A percentile compares a stretch with the other conserved stretches of the same genome.
Conservation (phyloP, 495 filamentous ascomycete genomes). For the Rhypophila decipiens region DNA sequence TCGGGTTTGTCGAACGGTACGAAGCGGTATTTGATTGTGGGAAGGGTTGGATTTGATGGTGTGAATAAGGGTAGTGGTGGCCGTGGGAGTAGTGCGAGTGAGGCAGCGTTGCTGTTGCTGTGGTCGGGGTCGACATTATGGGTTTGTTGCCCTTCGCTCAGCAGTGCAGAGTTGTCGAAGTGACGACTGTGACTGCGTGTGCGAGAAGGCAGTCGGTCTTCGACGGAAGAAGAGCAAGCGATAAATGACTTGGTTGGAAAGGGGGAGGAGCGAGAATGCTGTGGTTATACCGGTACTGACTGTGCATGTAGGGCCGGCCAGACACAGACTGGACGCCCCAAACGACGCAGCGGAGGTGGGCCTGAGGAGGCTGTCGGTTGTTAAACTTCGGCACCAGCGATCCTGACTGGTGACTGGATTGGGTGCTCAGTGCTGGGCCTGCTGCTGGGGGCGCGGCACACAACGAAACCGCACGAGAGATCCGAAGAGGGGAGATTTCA, state of each 20-base stretch:
- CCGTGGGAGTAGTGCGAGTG: conserved; percentile 43
- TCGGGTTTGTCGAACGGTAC: conserved; percentile 46
- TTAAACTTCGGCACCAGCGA: conserved; percentile 11
- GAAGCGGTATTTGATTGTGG: conserved; percentile 32
- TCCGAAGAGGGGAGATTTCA: too few relatives aligned
- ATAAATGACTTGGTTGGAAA: background rate
- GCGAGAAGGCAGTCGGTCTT: too few relatives aligned
- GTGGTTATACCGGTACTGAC: too few relatives aligned
- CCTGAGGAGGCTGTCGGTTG: conserved; percentile 12
- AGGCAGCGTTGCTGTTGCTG: conserved; percentile 68
- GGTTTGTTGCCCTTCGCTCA: conserved; percentile 16
- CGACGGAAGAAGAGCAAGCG: too few relatives aligned
- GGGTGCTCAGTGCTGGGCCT: background rate
- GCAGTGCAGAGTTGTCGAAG: conserved; percentile 13
- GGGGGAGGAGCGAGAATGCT: conserved; percentile 2
- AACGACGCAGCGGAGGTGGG: conserved; percentile 5
- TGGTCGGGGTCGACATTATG: conserved; percentile 80
- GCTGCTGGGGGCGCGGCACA: too few relatives aligned
- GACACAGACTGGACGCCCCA: too few relatives aligned
- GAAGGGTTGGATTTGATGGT: conserved; percentile 54
- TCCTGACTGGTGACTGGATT: conserved; percentile 11
- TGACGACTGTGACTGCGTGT: too few relatives aligned
- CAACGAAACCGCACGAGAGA: too few relatives aligned
- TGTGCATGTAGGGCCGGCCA: too few relatives aligned
- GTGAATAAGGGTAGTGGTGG: conserved; percentile 63